Evolutionary conservation across 495 filamentous ascomycete genomes (phyloP), one percentile per base, ranked within the genome.

Genomic region (Lasiosphaeria hispida): DNA sequence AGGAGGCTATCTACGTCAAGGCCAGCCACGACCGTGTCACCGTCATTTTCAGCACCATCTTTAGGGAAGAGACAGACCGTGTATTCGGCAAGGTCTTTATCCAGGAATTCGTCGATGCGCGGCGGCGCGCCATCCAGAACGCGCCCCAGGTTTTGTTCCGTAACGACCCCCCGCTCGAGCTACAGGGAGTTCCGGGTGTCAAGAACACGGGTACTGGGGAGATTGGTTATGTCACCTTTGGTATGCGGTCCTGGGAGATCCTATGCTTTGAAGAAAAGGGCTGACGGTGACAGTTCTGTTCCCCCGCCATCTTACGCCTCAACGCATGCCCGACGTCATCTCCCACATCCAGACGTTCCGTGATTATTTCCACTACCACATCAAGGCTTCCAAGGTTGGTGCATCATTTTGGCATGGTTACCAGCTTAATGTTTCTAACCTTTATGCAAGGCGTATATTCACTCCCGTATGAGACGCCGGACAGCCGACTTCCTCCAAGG

Each of bases 351-450:
- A 99, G 75, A 99, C 93, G 14, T 99, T 99, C 89, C 89, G 94
- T 57, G 95, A 97, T 66, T 97, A 99, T 72, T 99, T 99, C 81
- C 94, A 99, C 72, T 99, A 99, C 72, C 94, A 99, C 75, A 99
- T 99, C 78, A 99, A 99, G 76, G 94, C 94, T 30, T 96, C 93
- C 45, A 97, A 70, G 65, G 64, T 65, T 40, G 14, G 57, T 55
- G 17, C 18, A 10, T 52, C 34, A 33, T 33, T 50, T 14, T 23
- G 17, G 5, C 35, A 55, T 9, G 14, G 14, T 7, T 7, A 15
- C 40, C 38, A 6, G 3, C 6, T 19, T 4, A n/a, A 19, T 33
- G 18, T 19, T 17, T 57, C 58, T 60, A 37, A 60, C 52, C 11
- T 42, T 9, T 30, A 10, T 33, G 9, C 10, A 34, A 96, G 79